Percentiles rank a stretch among this genome's conserved stretches.
phyloP scores from a whole-genome alignment of 129 eudicot genomes.

The Centaurea solstitialis region DNA sequence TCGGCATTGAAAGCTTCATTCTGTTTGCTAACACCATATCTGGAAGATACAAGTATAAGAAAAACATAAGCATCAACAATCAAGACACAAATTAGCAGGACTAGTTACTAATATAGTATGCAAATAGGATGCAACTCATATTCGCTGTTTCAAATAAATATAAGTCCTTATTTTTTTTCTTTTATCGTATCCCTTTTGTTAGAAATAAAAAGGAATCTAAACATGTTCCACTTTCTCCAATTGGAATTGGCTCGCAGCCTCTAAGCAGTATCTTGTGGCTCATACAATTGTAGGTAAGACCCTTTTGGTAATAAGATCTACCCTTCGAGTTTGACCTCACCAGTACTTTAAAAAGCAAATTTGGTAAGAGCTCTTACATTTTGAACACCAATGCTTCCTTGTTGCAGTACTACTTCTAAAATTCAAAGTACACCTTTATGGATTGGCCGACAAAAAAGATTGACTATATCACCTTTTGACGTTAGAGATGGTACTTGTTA shows the following conservation, averaged over 20 bases:
- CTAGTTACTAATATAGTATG: not conserved
- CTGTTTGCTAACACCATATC: constrained; percentile 95
- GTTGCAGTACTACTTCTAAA: not conserved
- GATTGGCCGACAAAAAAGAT: too few relatives aligned
- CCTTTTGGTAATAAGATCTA: not conserved
- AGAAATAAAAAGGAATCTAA: not conserved
- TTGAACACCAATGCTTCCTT: not conserved
- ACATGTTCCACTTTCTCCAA: not conserved
- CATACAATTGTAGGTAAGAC: not conserved
- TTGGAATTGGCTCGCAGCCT: not conserved
- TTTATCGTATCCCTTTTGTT: not conserved
- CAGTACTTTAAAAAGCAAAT: not conserved
- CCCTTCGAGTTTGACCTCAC: not conserved
- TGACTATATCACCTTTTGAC: not conserved
- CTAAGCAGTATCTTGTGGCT: not conserved
- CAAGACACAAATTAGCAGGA: not conserved
- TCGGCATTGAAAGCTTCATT: constrained; percentile 88
- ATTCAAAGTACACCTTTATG: not conserved
- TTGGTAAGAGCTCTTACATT: not conserved
- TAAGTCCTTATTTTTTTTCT: not conserved
- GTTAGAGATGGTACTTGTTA: too few relatives aligned
- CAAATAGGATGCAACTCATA: not conserved
- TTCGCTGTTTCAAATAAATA: not conserved
- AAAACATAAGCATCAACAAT: constrained; percentile 18
- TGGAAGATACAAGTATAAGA: constrained; percentile 32